Base-by-base conservation (phyloP, 345 rosid species). In the Rubroshorea leprosula region DNA sequence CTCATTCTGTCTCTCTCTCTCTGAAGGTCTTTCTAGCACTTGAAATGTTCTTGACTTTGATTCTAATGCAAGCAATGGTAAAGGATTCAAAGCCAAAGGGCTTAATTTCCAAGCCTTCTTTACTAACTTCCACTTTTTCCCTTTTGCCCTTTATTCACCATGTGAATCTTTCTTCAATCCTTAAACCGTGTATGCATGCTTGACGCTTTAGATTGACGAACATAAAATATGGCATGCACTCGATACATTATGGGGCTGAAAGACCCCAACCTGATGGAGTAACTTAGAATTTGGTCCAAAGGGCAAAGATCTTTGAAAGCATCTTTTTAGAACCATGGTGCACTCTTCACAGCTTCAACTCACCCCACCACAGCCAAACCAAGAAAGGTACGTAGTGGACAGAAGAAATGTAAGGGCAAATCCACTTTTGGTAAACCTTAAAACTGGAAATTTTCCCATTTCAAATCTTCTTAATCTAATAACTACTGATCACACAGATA, bases 1-100 rank as follows among this genome's bases (percentile, higher is more conserved):
- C 78, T 74, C 69, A 2, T 10, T 64, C 65, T 60, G 64, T 41
- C 67, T 55, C 39, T 27, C 64, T 19, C 24, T 63, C 29, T 66
- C 49, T 43, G 12, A 17, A 19, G 48, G 58, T 41, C 46, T 66
- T 18, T 64, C 52, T 43, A 29, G 47, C 67, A 47, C 62, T 62
- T 45, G 20, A 29, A 63, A 55, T 55, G n/a, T 68, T 9, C 63
- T 20, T 69, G 55, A 77, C 97, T 83, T 85, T 55, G 82, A 78
- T 80, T 91, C 74, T 67, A 85, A 88, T 80, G 75, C 70, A 81
- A 88, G 93, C 86, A 81, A 85, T 65, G 66, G 52, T 74, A 66
- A 46, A 66, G 62, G 43, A 55, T 60, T 57, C 62, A 57, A 49
- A 50, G 29, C 56, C 68, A 58, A 50, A 56, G 76, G 58, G 63